A percentile compares a stretch with the other conserved stretches of the same genome.
phyloP scores from a whole-genome alignment of 495 filamentous ascomycete species.

The Paragyromitra xinjiangensis region DNA sequence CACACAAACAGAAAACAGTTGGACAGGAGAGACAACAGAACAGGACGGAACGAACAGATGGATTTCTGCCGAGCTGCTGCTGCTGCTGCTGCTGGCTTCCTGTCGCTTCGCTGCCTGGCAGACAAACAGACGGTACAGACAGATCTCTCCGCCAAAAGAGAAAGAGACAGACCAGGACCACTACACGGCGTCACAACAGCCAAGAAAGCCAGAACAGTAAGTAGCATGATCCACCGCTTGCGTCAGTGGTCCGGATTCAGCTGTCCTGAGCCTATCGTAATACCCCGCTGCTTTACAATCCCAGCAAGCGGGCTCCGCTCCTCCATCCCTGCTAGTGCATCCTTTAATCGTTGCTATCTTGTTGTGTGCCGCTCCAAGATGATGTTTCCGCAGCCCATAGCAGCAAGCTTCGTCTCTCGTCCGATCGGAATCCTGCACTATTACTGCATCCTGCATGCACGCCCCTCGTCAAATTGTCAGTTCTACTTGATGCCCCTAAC shows the following conservation, averaged over 20 bases:
- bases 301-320: slow-evolving; percentile 40
- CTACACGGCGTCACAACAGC: slow-evolving; percentile 20
- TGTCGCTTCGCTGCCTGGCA: slow-evolving; percentile 26
- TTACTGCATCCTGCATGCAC: slow-evolving; percentile 41
- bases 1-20: slow-evolving; percentile 8
- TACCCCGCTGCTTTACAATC: slow-evolving; percentile 49
- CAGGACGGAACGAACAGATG: slow-evolving; percentile 40
- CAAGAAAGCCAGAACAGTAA: slow-evolving; percentile 24
- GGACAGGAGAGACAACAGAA: slow-evolving; percentile 24
- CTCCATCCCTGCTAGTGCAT: slow-evolving; percentile 42
- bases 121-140: slow-evolving; percentile 10
- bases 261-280: slow-evolving; percentile 41
- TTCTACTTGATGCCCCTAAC: slow-evolving; percentile 29
- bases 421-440: slow-evolving; percentile 41
- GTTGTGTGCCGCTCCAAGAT: slow-evolving; percentile 51
- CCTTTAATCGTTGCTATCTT: slow-evolving; percentile 50
- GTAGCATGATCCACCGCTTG: slow-evolving; percentile 53
- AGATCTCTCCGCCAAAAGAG: not conserved
- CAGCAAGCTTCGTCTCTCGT: slow-evolving; percentile 39
- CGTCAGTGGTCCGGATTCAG: slow-evolving; percentile 54
- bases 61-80: slow-evolving; percentile 22
- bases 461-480: slow-evolving; percentile 29
- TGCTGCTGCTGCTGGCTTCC: slow-evolving; percentile 13
- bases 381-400: slow-evolving; percentile 34
- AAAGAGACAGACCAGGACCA: slow-evolving; percentile 20